Conservation (phyloP, 495 filamentous ascomycete genomes). For the Aspergillus cristatus region DNA sequence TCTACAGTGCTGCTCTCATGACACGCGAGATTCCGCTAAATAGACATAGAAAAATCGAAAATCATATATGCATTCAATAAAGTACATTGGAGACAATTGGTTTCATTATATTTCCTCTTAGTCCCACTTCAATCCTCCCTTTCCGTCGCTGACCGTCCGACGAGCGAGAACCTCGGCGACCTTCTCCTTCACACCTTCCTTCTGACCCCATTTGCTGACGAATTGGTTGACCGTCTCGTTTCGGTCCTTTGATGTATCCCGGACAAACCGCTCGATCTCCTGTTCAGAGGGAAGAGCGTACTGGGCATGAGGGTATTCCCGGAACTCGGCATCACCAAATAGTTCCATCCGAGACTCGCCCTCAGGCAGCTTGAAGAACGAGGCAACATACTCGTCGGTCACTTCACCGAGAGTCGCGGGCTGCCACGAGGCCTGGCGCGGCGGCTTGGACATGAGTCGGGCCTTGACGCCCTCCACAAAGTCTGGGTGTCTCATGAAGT, state of each 20-base stretch:
- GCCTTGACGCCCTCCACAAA: slow-evolving; percentile 81
- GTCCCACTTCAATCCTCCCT: slow-evolving; percentile 23
- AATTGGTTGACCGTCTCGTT: slow-evolving; percentile 19
- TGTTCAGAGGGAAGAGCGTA: slow-evolving; percentile 66
- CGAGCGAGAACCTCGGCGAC: slow-evolving; percentile 27
- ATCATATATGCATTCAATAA: too few species aligned
- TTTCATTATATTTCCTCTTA: too few species aligned
- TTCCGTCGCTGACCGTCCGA: slow-evolving; percentile 11
- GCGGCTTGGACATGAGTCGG: slow-evolving; percentile 56
- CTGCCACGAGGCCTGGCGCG: slow-evolving; percentile 55
- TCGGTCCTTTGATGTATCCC: slow-evolving; percentile 3
- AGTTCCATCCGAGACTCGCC: slow-evolving; percentile 42
- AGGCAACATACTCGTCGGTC: slow-evolving; percentile 38
- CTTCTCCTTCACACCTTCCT: slow-evolving; percentile 34
- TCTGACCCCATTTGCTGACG: slow-evolving; percentile 21
- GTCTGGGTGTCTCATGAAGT: slow-evolving; percentile 82
- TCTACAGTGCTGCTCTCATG: neutral
- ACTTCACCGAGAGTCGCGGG: slow-evolving; percentile 61
- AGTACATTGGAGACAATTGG: too few species aligned
- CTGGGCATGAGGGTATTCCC: slow-evolving; percentile 55
- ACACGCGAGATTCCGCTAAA: neutral
- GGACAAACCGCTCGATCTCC: slow-evolving; percentile 53
- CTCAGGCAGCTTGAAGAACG: slow-evolving; percentile 48
- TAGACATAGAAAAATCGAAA: too few species aligned
- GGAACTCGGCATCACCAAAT: slow-evolving; percentile 44